These are phyloP conservation scores for Tolypocladium amazonense DNA, from an alignment of 2,329 filamentous ascomycete species.

Conservation along the genomic window DNA sequence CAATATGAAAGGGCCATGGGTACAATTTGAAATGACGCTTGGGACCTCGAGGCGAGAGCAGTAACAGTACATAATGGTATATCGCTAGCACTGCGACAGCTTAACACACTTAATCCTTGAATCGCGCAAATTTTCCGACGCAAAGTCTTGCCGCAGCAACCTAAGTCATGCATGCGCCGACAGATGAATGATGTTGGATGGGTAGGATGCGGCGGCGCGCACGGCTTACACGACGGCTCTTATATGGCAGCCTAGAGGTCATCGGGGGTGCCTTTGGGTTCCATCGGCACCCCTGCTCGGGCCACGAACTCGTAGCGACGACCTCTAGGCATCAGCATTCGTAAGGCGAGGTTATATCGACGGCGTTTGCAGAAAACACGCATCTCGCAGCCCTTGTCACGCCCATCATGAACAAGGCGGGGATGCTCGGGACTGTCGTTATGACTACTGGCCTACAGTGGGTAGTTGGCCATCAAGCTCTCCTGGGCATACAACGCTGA, in stretches of 20 bases:
- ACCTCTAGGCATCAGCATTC: slow-evolving; percentile 8
- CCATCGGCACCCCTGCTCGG: neutral
- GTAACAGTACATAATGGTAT: no score
- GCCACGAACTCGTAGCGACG: neutral
- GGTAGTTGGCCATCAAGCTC: neutral
- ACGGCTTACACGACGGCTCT: neutral
- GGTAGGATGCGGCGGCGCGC: neutral
- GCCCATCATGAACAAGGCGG: neutral
- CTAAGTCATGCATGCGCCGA: neutral
- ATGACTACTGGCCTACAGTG: neutral
- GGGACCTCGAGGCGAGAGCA: neutral
- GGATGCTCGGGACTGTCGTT: neutral
- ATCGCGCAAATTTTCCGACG: neutral
- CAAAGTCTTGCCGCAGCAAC: neutral
- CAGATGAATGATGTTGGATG: neutral
- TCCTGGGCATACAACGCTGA: neutral
- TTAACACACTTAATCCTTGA: neutral
- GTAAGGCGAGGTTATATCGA: neutral
- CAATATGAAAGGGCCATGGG: neutral
- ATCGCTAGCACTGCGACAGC: neutral
- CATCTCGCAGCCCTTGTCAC: neutral
- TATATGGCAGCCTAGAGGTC: slow-evolving; percentile 6
- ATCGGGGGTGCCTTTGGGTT: neutral
- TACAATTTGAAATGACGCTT: neutral
- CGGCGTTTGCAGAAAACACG: neutral